Conservation (phyloP, 2,329 filamentous ascomycete genomes). For the Pyrenochaeta sp. region DNA sequence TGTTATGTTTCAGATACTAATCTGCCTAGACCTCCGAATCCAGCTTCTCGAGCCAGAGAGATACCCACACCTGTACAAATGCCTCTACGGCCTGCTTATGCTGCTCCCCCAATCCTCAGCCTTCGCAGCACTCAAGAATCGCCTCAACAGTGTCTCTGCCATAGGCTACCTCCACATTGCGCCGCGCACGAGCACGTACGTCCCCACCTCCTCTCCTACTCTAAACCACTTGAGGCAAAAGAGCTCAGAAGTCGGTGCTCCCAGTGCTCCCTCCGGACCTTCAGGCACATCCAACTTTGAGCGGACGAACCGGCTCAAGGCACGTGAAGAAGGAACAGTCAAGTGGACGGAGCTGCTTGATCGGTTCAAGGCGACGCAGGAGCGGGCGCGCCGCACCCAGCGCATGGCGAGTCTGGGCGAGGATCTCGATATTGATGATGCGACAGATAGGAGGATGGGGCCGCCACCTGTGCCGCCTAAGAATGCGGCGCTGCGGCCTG, state of each 20-base stretch:
- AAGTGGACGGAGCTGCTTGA: slow-evolving; percentile 93
- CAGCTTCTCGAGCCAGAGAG: slow-evolving; percentile 95
- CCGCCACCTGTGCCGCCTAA: slow-evolving; percentile 38
- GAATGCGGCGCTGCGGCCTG: slow-evolving; percentile 25
- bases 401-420: slow-evolving; percentile 55
- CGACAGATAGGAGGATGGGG: slow-evolving; percentile 38
- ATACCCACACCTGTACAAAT: slow-evolving; percentile 95
- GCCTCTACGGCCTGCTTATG: slow-evolving; percentile 96
- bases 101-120: slow-evolving; percentile 97
- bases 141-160: slow-evolving; percentile 94
- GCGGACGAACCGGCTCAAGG: slow-evolving; percentile 73
- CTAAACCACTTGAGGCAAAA: slow-evolving; percentile 52
- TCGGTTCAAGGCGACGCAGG: slow-evolving; percentile 91
- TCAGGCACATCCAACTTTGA: slow-evolving; percentile 55
- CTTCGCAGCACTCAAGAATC: slow-evolving; percentile 95
- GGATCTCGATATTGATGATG: slow-evolving; percentile 34
- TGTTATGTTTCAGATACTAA: slow-evolving; percentile 1
- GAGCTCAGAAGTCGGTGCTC: slow-evolving; percentile 49
- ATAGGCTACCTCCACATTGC: slow-evolving; percentile 93
- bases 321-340: slow-evolving; percentile 82
- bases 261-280: slow-evolving; percentile 42
- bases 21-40: slow-evolving; percentile 77
- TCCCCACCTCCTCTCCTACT: slow-evolving; percentile 49
- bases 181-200: slow-evolving; percentile 77
- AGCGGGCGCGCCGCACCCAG: slow-evolving; percentile 77